Evolutionary conservation across 306 rosid genomes (phyloP).

Genomic region (Heteromeles arbutifolia): DNA sequence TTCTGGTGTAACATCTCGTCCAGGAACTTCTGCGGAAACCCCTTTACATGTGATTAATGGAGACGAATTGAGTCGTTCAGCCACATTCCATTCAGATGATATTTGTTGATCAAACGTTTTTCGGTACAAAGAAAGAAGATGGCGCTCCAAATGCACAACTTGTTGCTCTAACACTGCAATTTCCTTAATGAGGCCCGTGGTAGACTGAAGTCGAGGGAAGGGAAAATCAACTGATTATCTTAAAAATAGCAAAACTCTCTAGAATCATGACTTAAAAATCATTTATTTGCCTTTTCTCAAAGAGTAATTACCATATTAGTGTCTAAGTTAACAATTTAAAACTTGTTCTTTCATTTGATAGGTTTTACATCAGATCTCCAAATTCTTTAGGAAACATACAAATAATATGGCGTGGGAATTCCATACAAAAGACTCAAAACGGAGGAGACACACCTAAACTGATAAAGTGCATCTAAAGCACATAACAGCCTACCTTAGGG

Average conservation of each 20-base stretch:
- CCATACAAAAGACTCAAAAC: not conserved
- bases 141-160: constrained; percentile 66
- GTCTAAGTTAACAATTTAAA: too few relatives aligned
- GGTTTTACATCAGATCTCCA: not conserved
- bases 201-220: constrained; percentile 44
- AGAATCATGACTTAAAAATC: too few relatives aligned
- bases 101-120: constrained; percentile 50
- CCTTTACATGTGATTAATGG: too few relatives aligned
- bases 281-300: too few relatives aligned
- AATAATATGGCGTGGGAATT: not conserved
- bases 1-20: constrained; percentile 26
- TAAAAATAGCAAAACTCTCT: too few relatives aligned
- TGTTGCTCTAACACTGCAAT: constrained; percentile 74
- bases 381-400: not conserved
- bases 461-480: not conserved
- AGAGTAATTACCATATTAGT: too few relatives aligned
- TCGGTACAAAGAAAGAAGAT: constrained; percentile 74
- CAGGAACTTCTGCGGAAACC: constrained; percentile 7
- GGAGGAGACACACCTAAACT: not conserved
- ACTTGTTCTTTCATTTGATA: not conserved
- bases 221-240: too few relatives aligned
- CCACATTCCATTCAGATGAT: constrained; percentile 30
- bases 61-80: too few relatives aligned
- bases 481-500: constrained; percentile 55
- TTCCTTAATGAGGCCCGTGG: constrained; percentile 68